Conservation (phyloP, 2,329 filamentous ascomycete genomes). For the Aureobasidium leucospermi region DNA sequence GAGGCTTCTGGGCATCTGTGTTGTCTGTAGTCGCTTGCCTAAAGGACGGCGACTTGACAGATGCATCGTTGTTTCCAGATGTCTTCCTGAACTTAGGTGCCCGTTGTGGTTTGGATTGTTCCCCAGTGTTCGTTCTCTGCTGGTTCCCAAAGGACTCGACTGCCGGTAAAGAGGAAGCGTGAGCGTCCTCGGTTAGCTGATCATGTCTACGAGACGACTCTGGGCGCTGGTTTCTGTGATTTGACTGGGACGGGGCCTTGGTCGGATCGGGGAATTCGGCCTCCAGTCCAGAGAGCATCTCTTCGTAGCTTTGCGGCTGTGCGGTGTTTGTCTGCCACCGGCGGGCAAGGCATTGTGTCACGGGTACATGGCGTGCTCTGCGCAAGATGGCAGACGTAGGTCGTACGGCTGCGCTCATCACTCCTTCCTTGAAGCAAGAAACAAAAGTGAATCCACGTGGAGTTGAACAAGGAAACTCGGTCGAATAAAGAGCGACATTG, state of each 20-base stretch:
- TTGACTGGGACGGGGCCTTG: neutral
- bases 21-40: neutral
- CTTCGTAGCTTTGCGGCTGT: neutral
- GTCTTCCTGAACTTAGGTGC: neutral
- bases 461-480: neutral
- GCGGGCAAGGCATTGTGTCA: neutral
- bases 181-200: no score
- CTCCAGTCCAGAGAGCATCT: neutral
- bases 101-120: no score
- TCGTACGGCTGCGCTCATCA: constrained; percentile 3
- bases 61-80: neutral
- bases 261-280: neutral
- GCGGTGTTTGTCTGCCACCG: neutral
- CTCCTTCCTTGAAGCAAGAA: neutral
- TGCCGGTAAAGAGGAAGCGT: no score
- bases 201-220: neutral
- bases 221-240: neutral
- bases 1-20: neutral
- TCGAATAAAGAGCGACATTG: neutral
- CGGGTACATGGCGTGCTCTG: neutral
- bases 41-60: neutral
- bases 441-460: neutral
- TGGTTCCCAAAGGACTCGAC: no score
- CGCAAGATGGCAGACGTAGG: neutral
- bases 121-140: no score